Percentiles rank a stretch among this genome's conserved stretches.
Evolutionary conservation across 2,329 filamentous ascomycete genomes (phyloP).

Genomic region (Zymoseptoria tritici): DNA sequence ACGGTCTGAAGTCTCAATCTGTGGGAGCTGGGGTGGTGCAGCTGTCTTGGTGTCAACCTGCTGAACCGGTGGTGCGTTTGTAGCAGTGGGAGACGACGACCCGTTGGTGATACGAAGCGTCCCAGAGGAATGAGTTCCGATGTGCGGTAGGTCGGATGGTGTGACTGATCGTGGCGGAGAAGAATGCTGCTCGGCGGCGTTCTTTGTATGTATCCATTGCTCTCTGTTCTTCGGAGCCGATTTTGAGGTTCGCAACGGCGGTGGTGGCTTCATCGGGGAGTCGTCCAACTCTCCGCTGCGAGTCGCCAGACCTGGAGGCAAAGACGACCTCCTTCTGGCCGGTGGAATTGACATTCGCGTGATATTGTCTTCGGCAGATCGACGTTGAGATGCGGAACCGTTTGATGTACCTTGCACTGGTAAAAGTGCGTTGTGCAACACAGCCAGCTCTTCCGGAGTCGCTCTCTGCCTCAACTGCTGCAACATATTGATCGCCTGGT

Average conservation of each 20-base stretch:
- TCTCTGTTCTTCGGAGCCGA: slow-evolving; percentile 7
- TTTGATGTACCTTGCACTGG: slow-evolving; percentile 25
- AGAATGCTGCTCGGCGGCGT: slow-evolving; percentile 1
- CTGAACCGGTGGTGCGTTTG: not conserved
- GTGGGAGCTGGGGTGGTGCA: not conserved
- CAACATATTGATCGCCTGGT: slow-evolving; percentile 38
- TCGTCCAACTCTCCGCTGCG: slow-evolving; percentile 15
- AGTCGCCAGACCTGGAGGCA: slow-evolving; percentile 33
- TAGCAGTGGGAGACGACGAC: slow-evolving; percentile 33
- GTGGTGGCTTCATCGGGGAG: slow-evolving; percentile 5
- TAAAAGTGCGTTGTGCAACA: slow-evolving; percentile 32
- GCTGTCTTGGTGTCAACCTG: not conserved
- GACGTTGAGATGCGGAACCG: slow-evolving; percentile 9
- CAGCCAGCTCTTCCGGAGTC: slow-evolving; percentile 42
- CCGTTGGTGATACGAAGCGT: slow-evolving; percentile 43
- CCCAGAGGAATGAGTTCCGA: slow-evolving; percentile 36
- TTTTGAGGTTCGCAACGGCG: not conserved
- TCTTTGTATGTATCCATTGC: slow-evolving; percentile 9
- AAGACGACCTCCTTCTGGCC: slow-evolving; percentile 29
- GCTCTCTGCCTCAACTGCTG: slow-evolving; percentile 43
- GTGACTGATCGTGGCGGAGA: slow-evolving; percentile 28
- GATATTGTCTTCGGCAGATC: slow-evolving; percentile 13
- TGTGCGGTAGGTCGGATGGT: slow-evolving; percentile 36
- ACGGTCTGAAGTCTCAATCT: not conserved
- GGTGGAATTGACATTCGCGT: slow-evolving; percentile 7